Base-by-base conservation (phyloP, 495 filamentous ascomycete species). In the Aspergillus homomorphus region DNA sequence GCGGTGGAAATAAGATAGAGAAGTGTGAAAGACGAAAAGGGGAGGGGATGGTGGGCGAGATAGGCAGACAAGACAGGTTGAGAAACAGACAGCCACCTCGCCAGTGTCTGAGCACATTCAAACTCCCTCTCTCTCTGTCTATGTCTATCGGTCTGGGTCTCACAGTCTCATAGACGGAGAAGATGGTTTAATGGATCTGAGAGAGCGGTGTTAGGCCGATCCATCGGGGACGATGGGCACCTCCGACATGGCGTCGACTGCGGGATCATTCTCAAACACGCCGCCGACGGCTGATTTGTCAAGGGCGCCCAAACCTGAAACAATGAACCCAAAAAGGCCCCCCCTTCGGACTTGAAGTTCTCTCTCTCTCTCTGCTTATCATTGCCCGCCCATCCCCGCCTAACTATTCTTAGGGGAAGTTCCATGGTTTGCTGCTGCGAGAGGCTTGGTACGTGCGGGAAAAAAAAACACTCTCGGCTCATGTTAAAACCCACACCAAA, bases 221-320 rank as follows among this genome's bases (percentile, higher is more conserved):
- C 56, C 46, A 48, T 20, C 24, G 45, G 55, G 33, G 38, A 52
- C 46, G 48, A 56, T 56, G 54, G 54, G 45, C 54, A 48, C 54
- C n/a, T 56, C 54, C 54, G 53, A 26, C 23, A 45, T 54, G 52
- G n/a, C n/a, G n/a, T n/a, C 52, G 52, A 48, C 45, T 33, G 46
- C 46, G 55, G 55, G 46, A 46, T 43, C 46, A 38, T 52, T 50
- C 56, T 58, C 46, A 58, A 58, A 58, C 56, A 58, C 56, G 56
- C 48, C 56, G 48, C 56, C 45, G 22, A 12, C 54, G 44, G 28
- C 20, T 58, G 56, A 58, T 58, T 50, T 58, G 56, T 52, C 56
- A 58, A 48, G 56, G 48, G 38, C n/a, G 23, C 45, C 33, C 22
- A 42, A 38, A 58, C 43, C 56, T 58, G 56, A 58, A 58, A 58